Evolutionary conservation across 371 early-diverging fungal genomes (phyloP), one percentile per base, ranked within the genome.

Genomic region (Mortierella polycephala): DNA sequence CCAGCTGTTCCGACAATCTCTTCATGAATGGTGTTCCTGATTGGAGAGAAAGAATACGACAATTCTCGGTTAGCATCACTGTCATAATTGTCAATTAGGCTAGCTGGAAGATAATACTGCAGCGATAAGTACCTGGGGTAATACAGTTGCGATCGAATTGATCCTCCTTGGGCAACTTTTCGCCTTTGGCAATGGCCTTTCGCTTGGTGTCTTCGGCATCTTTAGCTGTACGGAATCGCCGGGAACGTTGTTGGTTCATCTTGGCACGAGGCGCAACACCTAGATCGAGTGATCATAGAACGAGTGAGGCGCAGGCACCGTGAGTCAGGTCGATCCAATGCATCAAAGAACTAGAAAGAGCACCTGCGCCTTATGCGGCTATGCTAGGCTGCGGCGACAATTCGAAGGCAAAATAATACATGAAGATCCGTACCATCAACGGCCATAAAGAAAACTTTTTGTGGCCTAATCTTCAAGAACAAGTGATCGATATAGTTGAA

Each of bases 211-310:
- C 92, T 40, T 90, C 92, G 0, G 93, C 91, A 57, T 97, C 99
- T 69, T 91, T 90, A 2, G 98, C 98, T 0, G 98, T 91, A 59
- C 96, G 88, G 86, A 98, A 99, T 54, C 99, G 89, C 53, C 99
- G 89, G 11, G 96, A 90, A 51, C 99, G 96, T 84, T 99, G 99
- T 83, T 99, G 99, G 80, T 99, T 98, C 96, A 99, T 97, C 84
- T 99, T 99, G 40, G 99, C 99, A 59, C 99, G 84, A 6, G 99
- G 99, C 0, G 99, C 99, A 7, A 99, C 99, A 56, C 98, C 92
- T 83, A 60, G 7, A 12, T 12, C 16, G 10, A 16, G 30, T 57
- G 14, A 37, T 37, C 52, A 52, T 16, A 16, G 52, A 23, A 37
- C 7, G 12, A 23, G 13, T 9, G 55, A 55, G 55, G 40, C 21